Evolutionary conservation across 2,329 filamentous ascomycete species (phyloP), one percentile per base, ranked within the genome.

Genomic region (Exophiala aquamarina): DNA sequence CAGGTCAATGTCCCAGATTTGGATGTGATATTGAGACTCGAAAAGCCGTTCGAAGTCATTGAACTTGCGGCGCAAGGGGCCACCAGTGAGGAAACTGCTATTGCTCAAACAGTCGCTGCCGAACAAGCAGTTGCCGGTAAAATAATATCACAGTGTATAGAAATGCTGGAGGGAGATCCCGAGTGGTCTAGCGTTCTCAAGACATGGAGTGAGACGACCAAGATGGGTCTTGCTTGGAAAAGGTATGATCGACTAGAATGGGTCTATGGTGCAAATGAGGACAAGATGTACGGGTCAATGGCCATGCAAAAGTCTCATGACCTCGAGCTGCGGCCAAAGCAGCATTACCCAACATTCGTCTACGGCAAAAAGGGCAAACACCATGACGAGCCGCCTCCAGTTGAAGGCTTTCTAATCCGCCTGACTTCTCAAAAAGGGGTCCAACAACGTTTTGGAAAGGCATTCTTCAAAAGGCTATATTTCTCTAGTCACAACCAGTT

Each of bases 211-310:
- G 73, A 73, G 41, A 68, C 74, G 17, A 75, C 79, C 49, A 76
- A 76, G 19, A 79, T 86, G 61, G 83, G 83, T 3, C 71, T 86
- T 38, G 82, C 81, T 3, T 86, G 83, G 83, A 83, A 82, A 63
- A 73, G 83, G 36, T 86, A 86, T 59, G 83, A 86, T 58, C 74
- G 83, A 18, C 67, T 86, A 13, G 83, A 86, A 64, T 86, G 83
- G 83, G 71, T 86, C 3, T 75, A 83, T 62, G 83, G 83, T 13
- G 70, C 71, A 9, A 82, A 84, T 43, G 83, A 86, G 60, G 75
- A 81, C 55, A 80, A 78, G 50, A 86, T 86, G 82, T 84, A 84
- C 54, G 83, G 83, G 28, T 78, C 81, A 0, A 80, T 86, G 54
- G 83, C 80, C 23, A 84, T 86, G 82, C 71, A 79, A 54, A 76